Base-by-base conservation (phyloP, 305 asterid genomes). In the Solanum hybrid region DNA sequence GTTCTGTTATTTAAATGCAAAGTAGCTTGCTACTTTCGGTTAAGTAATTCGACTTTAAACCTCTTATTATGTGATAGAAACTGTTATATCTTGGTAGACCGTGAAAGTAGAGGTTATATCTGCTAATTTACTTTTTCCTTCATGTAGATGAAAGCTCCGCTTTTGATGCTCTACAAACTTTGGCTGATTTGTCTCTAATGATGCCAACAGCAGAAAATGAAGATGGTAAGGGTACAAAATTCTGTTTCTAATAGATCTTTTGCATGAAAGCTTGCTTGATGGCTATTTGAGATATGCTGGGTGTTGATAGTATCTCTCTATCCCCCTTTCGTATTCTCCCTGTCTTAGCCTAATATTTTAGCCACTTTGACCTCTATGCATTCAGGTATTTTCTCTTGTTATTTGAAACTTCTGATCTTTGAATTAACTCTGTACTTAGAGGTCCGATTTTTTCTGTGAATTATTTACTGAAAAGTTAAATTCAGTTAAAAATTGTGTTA, bases 131-230 rank as follows among this genome's bases (percentile, higher is more conserved):
- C 76, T 85, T 85, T 79, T 88, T 91, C 86, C 77, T 92, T 86
- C 94, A 90, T 92, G 93, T 91, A 97, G 98, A 95, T 92, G 98
- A 95, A 92, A 94, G 92, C 76, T 80, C 93, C 13, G 93, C 93
- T 81, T 94, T 96, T 92, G 98, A 94, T 90, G 99, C 99, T 61
- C 92, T 97, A 93, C 96, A 95, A 92, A 94, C 97, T 87, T 94
- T 97, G 92, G 99, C 98, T 86, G 97, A 96, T 93, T 89, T 96
- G 91, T 95, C 99, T 87, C 86, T 94, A 88, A 94, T 95, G 98
- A 94, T 95, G 98, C 97, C 97, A 69, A 89, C 94, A 76, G 89
- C 86, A 75, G 97, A 92, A 93, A 95, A 90, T 88, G 98, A 96
- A 91, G 94, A 93, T 74, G 99, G 99, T 95, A 94, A 39, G 37